Percentiles rank a stretch among this genome's conserved stretches.
phyloP scores from a whole-genome alignment of 2,329 filamentous ascomycete species.

The Diaporthe citriasiana region DNA sequence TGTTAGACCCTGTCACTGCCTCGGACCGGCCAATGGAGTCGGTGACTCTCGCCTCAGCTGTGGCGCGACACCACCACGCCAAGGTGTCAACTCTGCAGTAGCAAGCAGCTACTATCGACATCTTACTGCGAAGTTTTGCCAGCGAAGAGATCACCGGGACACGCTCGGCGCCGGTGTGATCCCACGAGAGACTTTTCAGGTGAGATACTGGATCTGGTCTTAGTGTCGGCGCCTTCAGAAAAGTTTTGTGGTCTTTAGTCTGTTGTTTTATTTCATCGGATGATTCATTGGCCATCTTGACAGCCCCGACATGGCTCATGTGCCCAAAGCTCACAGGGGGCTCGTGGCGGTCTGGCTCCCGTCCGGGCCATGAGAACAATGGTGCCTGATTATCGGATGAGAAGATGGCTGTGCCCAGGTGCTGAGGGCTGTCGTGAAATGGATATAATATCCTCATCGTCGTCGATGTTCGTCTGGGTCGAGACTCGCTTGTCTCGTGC shows the following conservation, averaged over 20 bases:
- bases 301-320: conserved; percentile 11
- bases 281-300: conserved; percentile 30
- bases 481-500: neutral
- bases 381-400: conserved; percentile 18
- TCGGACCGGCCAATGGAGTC: neutral
- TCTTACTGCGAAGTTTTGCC: conserved; percentile 8
- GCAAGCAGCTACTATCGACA: conserved; percentile 11
- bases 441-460: conserved; percentile 16
- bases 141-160: conserved; percentile 21
- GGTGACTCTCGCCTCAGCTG: neutral
- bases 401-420: conserved; percentile 4
- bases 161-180: conserved; percentile 10
- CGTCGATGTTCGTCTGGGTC: neutral
- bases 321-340: conserved; percentile 17
- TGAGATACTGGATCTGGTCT: conserved; percentile 1
- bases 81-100: conserved; percentile 28
- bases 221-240: conserved; percentile 26
- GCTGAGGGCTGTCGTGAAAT: conserved; percentile 1
- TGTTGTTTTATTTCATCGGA: conserved; percentile 17
- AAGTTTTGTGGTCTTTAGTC: conserved; percentile 16
- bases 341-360: conserved; percentile 28
- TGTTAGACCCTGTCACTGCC: neutral
- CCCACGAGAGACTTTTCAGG: neutral
- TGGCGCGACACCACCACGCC: conserved; percentile 18
- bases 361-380: neutral